Percentiles rank a stretch among this genome's conserved stretches.
Conservation (phyloP, 2,329 filamentous ascomycete genomes). For the Delphinella strobiligena region DNA sequence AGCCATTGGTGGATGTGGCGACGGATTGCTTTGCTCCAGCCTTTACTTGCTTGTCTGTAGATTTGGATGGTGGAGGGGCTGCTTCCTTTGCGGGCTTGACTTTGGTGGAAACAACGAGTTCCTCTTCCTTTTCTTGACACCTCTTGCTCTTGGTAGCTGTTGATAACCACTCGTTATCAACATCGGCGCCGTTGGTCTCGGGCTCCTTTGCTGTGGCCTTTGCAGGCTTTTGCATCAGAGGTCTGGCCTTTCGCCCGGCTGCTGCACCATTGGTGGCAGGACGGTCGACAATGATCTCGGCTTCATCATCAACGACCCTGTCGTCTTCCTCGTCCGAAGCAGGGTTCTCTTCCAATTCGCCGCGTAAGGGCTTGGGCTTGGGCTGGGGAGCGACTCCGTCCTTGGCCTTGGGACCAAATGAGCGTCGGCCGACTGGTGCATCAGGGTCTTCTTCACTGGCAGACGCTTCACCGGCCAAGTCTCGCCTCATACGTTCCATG, state of each 20-base stretch:
- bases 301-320: constrained; percentile 14
- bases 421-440: constrained; percentile 54
- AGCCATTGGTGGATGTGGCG: constrained; percentile 28
- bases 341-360: constrained; percentile 51
- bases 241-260: constrained; percentile 11
- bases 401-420: constrained; percentile 46
- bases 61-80: constrained; percentile 3
- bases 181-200: background rate
- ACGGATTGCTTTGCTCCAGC: constrained; percentile 12
- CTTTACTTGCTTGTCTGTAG: background rate
- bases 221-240: constrained; percentile 11
- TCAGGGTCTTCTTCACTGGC: constrained; percentile 41
- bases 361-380: constrained; percentile 20
- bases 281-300: constrained; percentile 25
- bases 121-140: constrained; percentile 9
- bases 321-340: constrained; percentile 34
- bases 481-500: constrained; percentile 45
- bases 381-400: constrained; percentile 18
- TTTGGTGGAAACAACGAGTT: constrained; percentile 12
- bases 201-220: constrained; percentile 5
- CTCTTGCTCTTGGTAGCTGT: constrained; percentile 14
- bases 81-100: constrained; percentile 4
- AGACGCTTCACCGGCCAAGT: constrained; percentile 54
- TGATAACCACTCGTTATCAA: constrained; percentile 14
- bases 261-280: constrained; percentile 8